Evolutionary conservation across 768 basidiomycete species (phyloP).

Genomic region (Kwoniella dendrophila): DNA sequence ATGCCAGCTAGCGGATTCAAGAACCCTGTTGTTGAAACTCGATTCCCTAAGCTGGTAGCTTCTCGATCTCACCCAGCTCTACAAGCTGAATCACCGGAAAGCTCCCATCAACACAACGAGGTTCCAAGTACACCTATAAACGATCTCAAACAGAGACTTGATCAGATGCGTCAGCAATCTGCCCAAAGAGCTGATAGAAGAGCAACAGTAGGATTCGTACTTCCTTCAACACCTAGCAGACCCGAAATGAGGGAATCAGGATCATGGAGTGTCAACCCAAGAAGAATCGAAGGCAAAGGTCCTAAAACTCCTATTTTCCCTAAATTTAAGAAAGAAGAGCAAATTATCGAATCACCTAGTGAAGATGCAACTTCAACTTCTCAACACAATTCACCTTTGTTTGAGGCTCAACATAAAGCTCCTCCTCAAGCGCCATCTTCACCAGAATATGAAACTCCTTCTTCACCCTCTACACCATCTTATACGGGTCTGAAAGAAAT

Average conservation of each 20-base stretch:
- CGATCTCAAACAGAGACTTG: constrained; percentile 35
- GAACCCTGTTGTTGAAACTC: constrained; percentile 28
- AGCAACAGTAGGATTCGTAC: constrained; percentile 46
- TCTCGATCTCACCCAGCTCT: constrained; percentile 37
- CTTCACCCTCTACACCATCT: constrained; percentile 25
- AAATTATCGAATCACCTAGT: not conserved
- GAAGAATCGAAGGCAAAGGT: not conserved
- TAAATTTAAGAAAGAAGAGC: not conserved
- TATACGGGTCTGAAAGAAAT: constrained; percentile 29
- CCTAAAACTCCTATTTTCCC: constrained; percentile 27
- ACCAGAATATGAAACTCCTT: constrained; percentile 11
- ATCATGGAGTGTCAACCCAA: constrained; percentile 25
- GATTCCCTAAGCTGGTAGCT: constrained; percentile 16
- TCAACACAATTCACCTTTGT: not conserved
- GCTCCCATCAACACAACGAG: not conserved
- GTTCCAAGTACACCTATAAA: constrained; percentile 23
- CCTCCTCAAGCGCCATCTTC: constrained; percentile 2
- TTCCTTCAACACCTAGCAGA: constrained; percentile 40
- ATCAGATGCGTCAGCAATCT: constrained; percentile 39
- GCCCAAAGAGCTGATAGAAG: constrained; percentile 32
- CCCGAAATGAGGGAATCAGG: constrained; percentile 3
- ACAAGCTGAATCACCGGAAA: constrained; percentile 16
- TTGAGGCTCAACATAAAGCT: constrained; percentile 1
- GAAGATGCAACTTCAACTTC: not conserved
- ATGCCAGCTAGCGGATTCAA: constrained; percentile 45